Percentiles rank a stretch among this genome's conserved stretches.
phyloP scores from a whole-genome alignment of 352 stramenopile species.

The Phytophthora cactorum region DNA sequence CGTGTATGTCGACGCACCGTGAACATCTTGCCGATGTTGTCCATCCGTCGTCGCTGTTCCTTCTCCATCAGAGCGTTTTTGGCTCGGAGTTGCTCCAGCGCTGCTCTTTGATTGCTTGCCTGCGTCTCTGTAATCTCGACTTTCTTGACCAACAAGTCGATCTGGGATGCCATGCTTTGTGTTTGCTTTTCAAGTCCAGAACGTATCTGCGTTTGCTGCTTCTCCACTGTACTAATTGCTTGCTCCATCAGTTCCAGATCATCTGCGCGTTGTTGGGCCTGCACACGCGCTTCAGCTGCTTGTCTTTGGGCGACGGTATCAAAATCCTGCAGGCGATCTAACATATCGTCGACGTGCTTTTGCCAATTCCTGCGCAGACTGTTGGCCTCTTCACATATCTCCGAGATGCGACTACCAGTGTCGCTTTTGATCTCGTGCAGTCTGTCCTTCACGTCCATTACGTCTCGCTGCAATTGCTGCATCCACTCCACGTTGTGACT shows the following conservation, averaged over 20 bases:
- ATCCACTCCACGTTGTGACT: constrained; percentile 88
- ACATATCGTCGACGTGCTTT: constrained; percentile 71
- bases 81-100: constrained; percentile 57
- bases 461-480: constrained; percentile 83
- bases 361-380: constrained; percentile 74
- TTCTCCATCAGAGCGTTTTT: constrained; percentile 67
- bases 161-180: constrained; percentile 45
- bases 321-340: constrained; percentile 63
- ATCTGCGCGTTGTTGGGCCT: constrained; percentile 65
- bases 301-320: constrained; percentile 53
- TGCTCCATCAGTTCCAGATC: constrained; percentile 82
- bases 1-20: constrained; percentile 39
- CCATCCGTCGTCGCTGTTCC: constrained; percentile 73
- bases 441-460: constrained; percentile 82
- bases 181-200: constrained; percentile 62
- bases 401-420: constrained; percentile 56
- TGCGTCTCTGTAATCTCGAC: constrained; percentile 63
- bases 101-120: constrained; percentile 34
- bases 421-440: constrained; percentile 72
- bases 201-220: constrained; percentile 65
- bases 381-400: constrained; percentile 70
- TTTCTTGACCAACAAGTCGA: constrained; percentile 58
- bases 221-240: constrained; percentile 66
- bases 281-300: constrained; percentile 41
- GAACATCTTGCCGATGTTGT: constrained; percentile 83